Evolutionary conservation across 2,329 filamentous ascomycete species (phyloP).

Genomic region (Colletotrichum sp.): DNA sequence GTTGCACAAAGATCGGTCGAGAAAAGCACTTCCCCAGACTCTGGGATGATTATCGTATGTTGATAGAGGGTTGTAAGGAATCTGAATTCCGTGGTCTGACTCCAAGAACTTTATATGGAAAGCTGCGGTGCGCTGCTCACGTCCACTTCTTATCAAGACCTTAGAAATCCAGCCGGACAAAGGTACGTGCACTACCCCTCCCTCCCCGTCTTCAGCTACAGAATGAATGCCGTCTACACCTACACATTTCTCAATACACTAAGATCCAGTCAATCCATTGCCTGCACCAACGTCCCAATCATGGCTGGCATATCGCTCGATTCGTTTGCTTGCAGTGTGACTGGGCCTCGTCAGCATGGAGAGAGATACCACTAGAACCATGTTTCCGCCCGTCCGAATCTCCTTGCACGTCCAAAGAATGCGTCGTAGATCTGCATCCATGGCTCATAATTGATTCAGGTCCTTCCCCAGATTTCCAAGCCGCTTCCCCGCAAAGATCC

Average conservation of each 20-base stretch:
- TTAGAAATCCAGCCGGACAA: neutral
- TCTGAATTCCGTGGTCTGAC: neutral
- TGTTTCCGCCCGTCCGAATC: neutral
- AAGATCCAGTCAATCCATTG: neutral
- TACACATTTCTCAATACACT: neutral
- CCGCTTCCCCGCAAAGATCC: neutral
- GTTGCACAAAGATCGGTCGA: neutral
- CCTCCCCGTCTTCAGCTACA: neutral
- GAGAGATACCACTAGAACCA: neutral
- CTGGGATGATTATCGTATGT: neutral
- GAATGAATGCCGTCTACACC: neutral
- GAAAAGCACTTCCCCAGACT: neutral
- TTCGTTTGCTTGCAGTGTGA: neutral
- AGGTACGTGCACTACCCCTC: neutral
- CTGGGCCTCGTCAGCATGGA: neutral
- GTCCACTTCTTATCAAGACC: neutral
- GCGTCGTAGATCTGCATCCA: neutral
- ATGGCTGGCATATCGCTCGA: neutral
- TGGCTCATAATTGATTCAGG: neutral
- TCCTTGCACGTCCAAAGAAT: neutral
- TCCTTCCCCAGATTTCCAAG: neutral
- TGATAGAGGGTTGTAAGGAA: neutral
- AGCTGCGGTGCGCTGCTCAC: neutral
- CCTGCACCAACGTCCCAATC: neutral
- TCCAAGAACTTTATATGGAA: neutral